phyloP scores from a whole-genome alignment of 768 basidiomycete genomes.

The Phaffia tasmanica region DNA sequence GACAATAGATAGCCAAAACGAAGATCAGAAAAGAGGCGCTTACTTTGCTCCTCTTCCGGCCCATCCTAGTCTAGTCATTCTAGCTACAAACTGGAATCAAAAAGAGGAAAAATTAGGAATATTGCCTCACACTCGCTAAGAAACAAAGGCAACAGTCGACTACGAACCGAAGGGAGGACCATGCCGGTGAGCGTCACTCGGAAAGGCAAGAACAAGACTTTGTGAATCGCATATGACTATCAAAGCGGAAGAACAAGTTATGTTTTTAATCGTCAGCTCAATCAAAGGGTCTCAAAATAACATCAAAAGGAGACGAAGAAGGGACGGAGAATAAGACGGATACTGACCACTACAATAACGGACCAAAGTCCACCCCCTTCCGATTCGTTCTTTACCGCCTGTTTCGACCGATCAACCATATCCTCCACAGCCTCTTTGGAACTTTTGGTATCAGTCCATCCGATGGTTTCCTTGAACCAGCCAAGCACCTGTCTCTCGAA shows the following conservation, averaged over 20 bases:
- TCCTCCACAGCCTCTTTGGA: conserved; percentile 17
- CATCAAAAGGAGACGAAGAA: not conserved
- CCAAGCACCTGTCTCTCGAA: conserved; percentile 43
- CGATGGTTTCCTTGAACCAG: conserved; percentile 32
- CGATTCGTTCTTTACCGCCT: conserved; percentile 13
- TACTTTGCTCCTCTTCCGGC: conserved; percentile 58
- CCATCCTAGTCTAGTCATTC: conserved; percentile 74
- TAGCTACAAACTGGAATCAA: conserved; percentile 50
- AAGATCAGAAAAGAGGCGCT: not conserved
- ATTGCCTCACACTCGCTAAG: not conserved
- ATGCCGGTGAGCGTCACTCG: conserved; percentile 79
- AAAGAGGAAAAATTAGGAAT: not conserved
- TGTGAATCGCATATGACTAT: conserved; percentile 90
- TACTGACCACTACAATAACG: conserved; percentile 51
- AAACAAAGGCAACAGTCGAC: not conserved
- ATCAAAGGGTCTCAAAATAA: not conserved
- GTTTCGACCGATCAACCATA: conserved; percentile 11
- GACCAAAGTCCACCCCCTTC: conserved; percentile 58
- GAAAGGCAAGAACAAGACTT: conserved; percentile 79
- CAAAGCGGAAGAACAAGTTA: not conserved
- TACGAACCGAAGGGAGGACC: conserved; percentile 49
- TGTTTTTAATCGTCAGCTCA: no score
- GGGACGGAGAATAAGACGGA: not conserved
- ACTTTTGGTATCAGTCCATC: conserved; percentile 2
- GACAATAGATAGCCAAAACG: not conserved